phyloP scores from a whole-genome alignment of 768 basidiomycete species.

The Mycena latifolia region DNA sequence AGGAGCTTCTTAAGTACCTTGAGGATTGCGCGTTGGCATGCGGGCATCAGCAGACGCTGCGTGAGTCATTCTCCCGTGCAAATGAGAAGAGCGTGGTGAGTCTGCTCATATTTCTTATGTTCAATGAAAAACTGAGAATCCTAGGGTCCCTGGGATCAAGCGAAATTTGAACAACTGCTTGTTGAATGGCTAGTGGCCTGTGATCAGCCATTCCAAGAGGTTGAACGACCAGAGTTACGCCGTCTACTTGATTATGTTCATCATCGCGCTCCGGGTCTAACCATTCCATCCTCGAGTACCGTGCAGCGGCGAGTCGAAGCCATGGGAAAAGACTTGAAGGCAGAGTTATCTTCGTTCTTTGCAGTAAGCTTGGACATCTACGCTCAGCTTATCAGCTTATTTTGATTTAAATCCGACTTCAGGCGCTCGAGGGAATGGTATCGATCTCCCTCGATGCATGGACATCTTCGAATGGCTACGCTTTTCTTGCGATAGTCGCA shows the following conservation, averaged over 20 bases:
- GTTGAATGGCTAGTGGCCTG: constrained; percentile 13
- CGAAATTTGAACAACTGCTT: constrained; percentile 14
- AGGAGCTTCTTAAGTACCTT: background rate
- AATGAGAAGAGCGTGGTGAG: background rate
- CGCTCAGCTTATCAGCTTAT: too few relatives aligned
- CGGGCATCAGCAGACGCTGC: constrained; percentile 4
- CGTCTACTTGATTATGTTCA: constrained; percentile 7
- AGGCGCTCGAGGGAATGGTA: constrained; percentile 1
- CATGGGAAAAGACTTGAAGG: background rate
- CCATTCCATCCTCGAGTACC: background rate
- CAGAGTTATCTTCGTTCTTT: background rate
- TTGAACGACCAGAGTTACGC: constrained; percentile 9
- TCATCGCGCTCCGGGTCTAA: background rate
- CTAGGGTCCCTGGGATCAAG: constrained; percentile 13
- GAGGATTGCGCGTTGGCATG: background rate
- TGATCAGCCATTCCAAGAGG: constrained; percentile 20
- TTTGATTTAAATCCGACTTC: background rate
- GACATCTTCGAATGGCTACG: constrained; percentile 2
- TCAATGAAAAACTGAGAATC: background rate
- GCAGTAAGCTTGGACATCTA: background rate
- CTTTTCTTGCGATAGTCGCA: constrained; percentile 3
- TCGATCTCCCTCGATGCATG: background rate
- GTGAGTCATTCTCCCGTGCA: background rate
- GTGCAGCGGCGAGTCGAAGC: background rate
- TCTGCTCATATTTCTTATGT: background rate